Evolutionary conservation across 2,329 filamentous ascomycete species (phyloP).

Genomic region (Pseudogymnoascus sp.): DNA sequence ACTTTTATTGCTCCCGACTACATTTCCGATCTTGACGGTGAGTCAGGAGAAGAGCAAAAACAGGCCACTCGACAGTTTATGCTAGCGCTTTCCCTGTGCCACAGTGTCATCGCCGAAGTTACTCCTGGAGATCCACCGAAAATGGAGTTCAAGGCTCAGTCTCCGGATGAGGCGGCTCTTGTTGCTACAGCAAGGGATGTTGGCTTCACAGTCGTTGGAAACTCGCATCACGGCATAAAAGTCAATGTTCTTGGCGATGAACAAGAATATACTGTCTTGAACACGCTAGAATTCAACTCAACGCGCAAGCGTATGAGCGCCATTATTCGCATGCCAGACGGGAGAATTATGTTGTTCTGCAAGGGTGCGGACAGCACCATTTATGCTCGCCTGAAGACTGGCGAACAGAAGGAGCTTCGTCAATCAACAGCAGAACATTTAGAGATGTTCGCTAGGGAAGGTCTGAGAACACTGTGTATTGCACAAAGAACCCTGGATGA

Average conservation of each 20-base stretch:
- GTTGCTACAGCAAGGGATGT: slow-evolving; percentile 92
- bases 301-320: slow-evolving; percentile 96
- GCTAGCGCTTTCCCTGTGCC: slow-evolving; percentile 89
- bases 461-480: slow-evolving; percentile 88
- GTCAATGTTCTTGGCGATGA: slow-evolving; percentile 84
- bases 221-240: slow-evolving; percentile 70
- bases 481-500: slow-evolving; percentile 75
- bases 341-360: slow-evolving; percentile 83
- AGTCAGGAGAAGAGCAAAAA: slow-evolving; percentile 68
- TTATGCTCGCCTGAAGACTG: slow-evolving; percentile 78
- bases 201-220: slow-evolving; percentile 85
- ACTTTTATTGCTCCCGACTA: slow-evolving; percentile 92
- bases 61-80: slow-evolving; percentile 82
- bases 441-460: slow-evolving; percentile 94
- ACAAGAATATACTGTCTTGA: slow-evolving; percentile 76
- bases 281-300: slow-evolving; percentile 96
- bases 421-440: slow-evolving; percentile 83
- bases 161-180: slow-evolving; percentile 89
- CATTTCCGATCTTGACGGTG: slow-evolving; percentile 71
- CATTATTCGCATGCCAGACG: slow-evolving; percentile 89
- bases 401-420: slow-evolving; percentile 78
- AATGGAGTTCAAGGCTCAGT: slow-evolving; percentile 95
- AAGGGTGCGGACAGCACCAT: slow-evolving; percentile 98
- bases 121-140: slow-evolving; percentile 82
- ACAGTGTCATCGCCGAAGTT: slow-evolving; percentile 89